Percentiles rank a stretch among this genome's conserved stretches.
Evolutionary conservation across 2,329 filamentous ascomycete species (phyloP).

Genomic region (Mollisiaceae sp.): DNA sequence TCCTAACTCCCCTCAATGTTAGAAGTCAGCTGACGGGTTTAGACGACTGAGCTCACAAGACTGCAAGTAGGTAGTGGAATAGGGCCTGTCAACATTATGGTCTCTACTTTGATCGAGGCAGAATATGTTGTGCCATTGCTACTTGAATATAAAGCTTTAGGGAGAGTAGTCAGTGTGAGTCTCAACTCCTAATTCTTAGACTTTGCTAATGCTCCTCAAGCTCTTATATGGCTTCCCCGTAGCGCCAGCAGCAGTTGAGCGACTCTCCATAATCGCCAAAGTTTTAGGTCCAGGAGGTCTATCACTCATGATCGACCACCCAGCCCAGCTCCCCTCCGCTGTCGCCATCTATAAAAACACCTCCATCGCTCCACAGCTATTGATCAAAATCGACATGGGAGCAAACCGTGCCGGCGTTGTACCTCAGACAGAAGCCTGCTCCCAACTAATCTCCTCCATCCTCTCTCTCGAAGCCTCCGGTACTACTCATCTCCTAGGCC

Average conservation of each 20-base stretch:
- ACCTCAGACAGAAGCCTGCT: conserved; percentile 53
- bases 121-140: conserved; percentile 69
- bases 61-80: conserved; percentile 68
- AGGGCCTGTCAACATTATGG: conserved; percentile 62
- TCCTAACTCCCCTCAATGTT: neutral
- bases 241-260: conserved; percentile 61
- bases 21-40: conserved; percentile 22
- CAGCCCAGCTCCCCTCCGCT: conserved; percentile 61
- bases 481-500: conserved; percentile 57
- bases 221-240: conserved; percentile 70
- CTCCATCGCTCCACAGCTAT: conserved; percentile 59
- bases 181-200: conserved; percentile 10
- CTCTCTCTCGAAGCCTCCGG: conserved; percentile 50
- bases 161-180: conserved; percentile 63
- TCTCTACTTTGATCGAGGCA: conserved; percentile 76
- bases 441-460: conserved; percentile 51
- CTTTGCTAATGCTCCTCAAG: conserved; percentile 23
- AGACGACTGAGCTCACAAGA: conserved; percentile 70
- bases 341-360: conserved; percentile 49
- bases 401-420: conserved; percentile 72
- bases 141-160: conserved; percentile 58
- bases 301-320: conserved; percentile 73
- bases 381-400: conserved; percentile 78
- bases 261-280: conserved; percentile 62
- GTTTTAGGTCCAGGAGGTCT: conserved; percentile 61